A percentile compares a stretch with the other conserved stretches of the same genome.
phyloP scores from a whole-genome alignment of 805 yeast species.

The Millerozyma acaciae region DNA sequence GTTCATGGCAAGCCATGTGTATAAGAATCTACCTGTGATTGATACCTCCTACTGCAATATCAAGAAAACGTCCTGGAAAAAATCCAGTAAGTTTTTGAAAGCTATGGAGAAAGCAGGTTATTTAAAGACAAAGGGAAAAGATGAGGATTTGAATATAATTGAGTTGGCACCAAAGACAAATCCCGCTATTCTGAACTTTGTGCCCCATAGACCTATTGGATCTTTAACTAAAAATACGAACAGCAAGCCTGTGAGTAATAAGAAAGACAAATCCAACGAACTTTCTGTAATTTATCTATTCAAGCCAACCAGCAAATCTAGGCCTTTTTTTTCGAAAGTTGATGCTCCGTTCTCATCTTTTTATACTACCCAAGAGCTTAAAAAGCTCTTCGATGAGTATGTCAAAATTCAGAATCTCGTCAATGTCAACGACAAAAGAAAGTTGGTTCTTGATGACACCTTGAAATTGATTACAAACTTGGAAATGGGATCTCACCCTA shows the following conservation, averaged over 20 bases:
- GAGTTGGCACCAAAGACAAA: slow-evolving; percentile 43
- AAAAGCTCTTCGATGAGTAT: slow-evolving; percentile 51
- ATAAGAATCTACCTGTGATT: slow-evolving; percentile 70
- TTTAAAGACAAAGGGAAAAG: slow-evolving; percentile 75
- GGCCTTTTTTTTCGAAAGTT: slow-evolving; percentile 43
- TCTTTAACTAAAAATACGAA: slow-evolving; percentile 11
- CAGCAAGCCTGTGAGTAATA: slow-evolving; percentile 18
- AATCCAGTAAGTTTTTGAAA: slow-evolving; percentile 78
- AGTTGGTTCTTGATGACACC: slow-evolving; percentile 52
- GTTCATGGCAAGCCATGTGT: slow-evolving; percentile 67
- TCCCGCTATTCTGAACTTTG: slow-evolving; percentile 55
- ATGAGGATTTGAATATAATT: slow-evolving; percentile 67
- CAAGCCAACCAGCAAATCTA: slow-evolving; percentile 52
- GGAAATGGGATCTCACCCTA: slow-evolving; percentile 23
- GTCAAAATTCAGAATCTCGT: slow-evolving; percentile 51
- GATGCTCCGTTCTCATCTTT: slow-evolving; percentile 33
- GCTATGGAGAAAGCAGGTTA: slow-evolving; percentile 77
- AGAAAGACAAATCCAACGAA: slow-evolving; percentile 21
- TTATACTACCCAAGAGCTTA: slow-evolving; percentile 55
- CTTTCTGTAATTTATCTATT: slow-evolving; percentile 40
- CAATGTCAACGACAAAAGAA: slow-evolving; percentile 48
- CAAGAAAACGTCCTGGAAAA: slow-evolving; percentile 86
- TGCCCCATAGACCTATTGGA: slow-evolving; percentile 49
- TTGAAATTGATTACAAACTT: slow-evolving; percentile 42
- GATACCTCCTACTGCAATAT: slow-evolving; percentile 52